These are phyloP conservation scores for Colletotrichum chlorophyti DNA, from an alignment of 2,329 filamentous ascomycete genomes.

Conservation along the genomic window DNA sequence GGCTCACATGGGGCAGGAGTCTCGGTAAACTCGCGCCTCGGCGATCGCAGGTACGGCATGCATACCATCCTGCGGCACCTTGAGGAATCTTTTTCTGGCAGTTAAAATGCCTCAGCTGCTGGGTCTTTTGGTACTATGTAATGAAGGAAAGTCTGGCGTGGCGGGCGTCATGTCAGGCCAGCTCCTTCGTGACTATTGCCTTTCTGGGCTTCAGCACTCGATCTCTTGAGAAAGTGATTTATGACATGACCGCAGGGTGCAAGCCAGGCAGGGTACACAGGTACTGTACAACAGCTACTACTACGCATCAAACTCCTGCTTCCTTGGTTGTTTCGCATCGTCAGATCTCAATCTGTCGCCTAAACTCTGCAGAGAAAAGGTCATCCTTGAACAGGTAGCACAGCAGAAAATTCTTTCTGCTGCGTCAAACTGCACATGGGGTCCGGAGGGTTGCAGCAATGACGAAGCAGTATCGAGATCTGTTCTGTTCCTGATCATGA, in stretches of 20 bases:
- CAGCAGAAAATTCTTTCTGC: neutral
- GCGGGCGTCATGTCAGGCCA: neutral
- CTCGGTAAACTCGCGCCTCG: slow-evolving; percentile 18
- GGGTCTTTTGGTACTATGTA: too few species aligned
- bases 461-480: neutral
- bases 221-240: slow-evolving; percentile 19
- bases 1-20: neutral
- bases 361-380: neutral
- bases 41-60: slow-evolving; percentile 18
- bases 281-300: neutral
- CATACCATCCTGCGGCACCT: slow-evolving; percentile 8
- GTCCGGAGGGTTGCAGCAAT: too few species aligned
- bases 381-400: slow-evolving; percentile 2
- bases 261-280: neutral
- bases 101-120: slow-evolving; percentile 18
- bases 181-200: slow-evolving; percentile 21
- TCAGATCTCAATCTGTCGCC: slow-evolving; percentile 3
- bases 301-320: neutral
- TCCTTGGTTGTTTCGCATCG: too few species aligned
- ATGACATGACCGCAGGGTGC: neutral
- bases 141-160: neutral
- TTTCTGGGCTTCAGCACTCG: slow-evolving; percentile 16
- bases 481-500: too few species aligned
- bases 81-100: neutral
- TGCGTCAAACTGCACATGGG: neutral